Evolutionary conservation across 2,329 filamentous ascomycete genomes (phyloP).

Genomic region (Arachnopeziza araneosa): DNA sequence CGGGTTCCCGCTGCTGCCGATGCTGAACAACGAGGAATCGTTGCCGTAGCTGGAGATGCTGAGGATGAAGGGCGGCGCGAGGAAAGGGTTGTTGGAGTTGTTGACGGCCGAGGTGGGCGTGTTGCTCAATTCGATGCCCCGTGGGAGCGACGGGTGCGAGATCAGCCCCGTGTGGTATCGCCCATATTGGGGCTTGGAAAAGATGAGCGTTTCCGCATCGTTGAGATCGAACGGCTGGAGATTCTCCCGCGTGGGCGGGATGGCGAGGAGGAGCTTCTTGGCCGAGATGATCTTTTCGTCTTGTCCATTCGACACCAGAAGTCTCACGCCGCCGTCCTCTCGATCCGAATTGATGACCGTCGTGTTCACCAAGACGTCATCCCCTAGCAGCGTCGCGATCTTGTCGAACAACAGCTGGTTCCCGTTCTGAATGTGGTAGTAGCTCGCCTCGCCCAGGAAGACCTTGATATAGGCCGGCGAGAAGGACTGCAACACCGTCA

Average conservation of each 20-base stretch:
- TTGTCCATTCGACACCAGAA: background rate
- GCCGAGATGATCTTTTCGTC: conserved; percentile 31
- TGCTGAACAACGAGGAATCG: background rate
- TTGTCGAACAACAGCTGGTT: conserved; percentile 2
- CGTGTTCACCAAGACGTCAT: conserved; percentile 1
- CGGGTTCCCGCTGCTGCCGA: background rate
- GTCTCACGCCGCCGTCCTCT: background rate
- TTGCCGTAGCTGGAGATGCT: background rate
- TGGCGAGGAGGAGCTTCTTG: conserved; percentile 36
- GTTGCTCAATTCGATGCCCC: background rate
- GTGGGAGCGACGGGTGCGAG: background rate
- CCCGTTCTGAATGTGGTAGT: background rate
- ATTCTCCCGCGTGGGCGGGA: conserved; percentile 33
- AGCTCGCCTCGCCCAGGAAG: background rate
- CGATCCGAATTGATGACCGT: conserved; percentile 1
- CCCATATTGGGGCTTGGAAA: conserved; percentile 15
- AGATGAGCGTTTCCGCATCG: conserved; percentile 30
- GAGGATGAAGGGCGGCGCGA: background rate
- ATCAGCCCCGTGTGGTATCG: background rate
- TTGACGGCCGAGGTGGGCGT: background rate
- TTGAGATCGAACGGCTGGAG: conserved; percentile 33
- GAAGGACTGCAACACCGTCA: background rate
- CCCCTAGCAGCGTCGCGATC: conserved; percentile 1
- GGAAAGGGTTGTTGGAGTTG: background rate
- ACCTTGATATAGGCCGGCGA: background rate